Evolutionary conservation across 495 filamentous ascomycete species (phyloP), one percentile per base, ranked within the genome.

Genomic region (Xylaria palmicola): DNA sequence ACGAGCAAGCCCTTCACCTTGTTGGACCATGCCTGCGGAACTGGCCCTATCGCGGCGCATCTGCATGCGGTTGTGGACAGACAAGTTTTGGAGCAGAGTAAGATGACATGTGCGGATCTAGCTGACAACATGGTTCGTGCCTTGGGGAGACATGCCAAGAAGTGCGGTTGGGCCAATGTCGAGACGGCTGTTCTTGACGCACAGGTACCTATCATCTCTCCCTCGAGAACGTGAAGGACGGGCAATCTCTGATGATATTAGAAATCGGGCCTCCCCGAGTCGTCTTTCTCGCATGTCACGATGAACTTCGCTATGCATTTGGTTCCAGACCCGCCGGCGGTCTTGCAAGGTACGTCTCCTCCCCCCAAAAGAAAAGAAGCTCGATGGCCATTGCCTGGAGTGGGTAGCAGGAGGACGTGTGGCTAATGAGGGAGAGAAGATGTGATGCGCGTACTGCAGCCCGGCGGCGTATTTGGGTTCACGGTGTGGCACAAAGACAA

Each of bases 221-320:
- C n/a, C n/a, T n/a, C n/a, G n/a, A n/a, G n/a, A n/a, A n/a, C n/a
- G n/a, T n/a, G n/a, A n/a, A n/a, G n/a, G n/a, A n/a, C 10, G 68
- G 54, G n/a, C 1, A 19, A 43, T 20, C 40, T 22, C 59, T 69
- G 17, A 67, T 27, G 10, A 43, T 30, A 2, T 15, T 55, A 79
- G 75, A 59, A 74, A 29, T 74, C 65, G 13, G 67, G 56, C 0
- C 67, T 79, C 7, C 40, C 62, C 2, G 56, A 66, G 1, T 50
- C 56, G 13, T 62, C 60, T 5, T 79, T 78, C 62, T 73, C 70
- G 7, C 75, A 79, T 57, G 66, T 77, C 3, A 73, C 73, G 1
- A 61, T 74, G n/a, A 76, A 75, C 49, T 74, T 80, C 49, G 77
- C 68, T 3, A 73, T 77, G 49, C 77, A 80, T 47, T 61, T 78